These are phyloP conservation scores for Aspergillus sp. DNA, from an alignment of 2,329 filamentous ascomycete genomes.

Conservation along the genomic window DNA sequence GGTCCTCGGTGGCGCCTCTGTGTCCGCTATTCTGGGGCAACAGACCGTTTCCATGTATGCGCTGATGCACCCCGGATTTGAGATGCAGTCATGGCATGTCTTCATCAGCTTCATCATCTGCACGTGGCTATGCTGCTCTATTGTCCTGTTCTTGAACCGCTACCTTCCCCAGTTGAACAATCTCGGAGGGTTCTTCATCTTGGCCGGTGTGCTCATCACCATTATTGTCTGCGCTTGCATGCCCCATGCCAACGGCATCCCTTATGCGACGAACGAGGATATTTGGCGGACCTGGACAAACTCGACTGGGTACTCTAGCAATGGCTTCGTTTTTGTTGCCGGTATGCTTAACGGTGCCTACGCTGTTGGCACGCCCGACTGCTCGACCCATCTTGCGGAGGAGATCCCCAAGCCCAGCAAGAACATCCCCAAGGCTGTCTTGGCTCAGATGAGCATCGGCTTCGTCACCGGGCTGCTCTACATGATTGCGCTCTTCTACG, in stretches of 20 bases:
- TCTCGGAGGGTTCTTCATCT: constrained; percentile 56
- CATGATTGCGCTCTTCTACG: constrained; percentile 53
- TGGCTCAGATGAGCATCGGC: constrained; percentile 50
- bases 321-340: constrained; percentile 64
- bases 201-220: constrained; percentile 53
- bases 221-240: constrained; percentile 56
- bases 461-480: constrained; percentile 50
- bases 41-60: constrained; percentile 62
- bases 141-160: constrained; percentile 59
- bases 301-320: constrained; percentile 42
- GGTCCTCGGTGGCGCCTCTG: constrained; percentile 62
- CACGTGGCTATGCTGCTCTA: constrained; percentile 53
- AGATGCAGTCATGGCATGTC: constrained; percentile 56
- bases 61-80: constrained; percentile 57
- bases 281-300: constrained; percentile 59
- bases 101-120: constrained; percentile 60
- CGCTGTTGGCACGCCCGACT: constrained; percentile 65
- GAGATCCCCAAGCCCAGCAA: constrained; percentile 55
- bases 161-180: constrained; percentile 54
- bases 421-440: constrained; percentile 52
- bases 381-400: constrained; percentile 64
- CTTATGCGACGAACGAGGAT: constrained; percentile 51
- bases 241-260: constrained; percentile 45
- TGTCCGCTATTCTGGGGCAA: constrained; percentile 60
- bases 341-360: constrained; percentile 71